Conservation (phyloP, 805 yeast genomes). For the Lachancea thermotolerans region DNA sequence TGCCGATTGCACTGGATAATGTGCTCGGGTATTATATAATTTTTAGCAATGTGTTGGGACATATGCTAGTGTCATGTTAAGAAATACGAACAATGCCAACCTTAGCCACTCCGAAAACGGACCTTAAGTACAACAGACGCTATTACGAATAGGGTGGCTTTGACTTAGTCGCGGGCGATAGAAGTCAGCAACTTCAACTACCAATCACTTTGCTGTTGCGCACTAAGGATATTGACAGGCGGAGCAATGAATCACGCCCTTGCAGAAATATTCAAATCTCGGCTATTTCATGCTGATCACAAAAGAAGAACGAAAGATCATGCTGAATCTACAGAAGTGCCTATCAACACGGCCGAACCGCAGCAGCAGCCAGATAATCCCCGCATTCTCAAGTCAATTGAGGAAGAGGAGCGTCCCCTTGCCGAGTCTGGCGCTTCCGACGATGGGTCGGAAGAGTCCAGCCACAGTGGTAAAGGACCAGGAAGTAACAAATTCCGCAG, state of each 20-base stretch:
- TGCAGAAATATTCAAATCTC: slow-evolving; percentile 17
- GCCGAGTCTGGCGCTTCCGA: slow-evolving; percentile 2
- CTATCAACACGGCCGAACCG: not conserved
- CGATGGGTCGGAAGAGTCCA: slow-evolving; percentile 2
- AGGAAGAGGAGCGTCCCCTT: slow-evolving; percentile 13
- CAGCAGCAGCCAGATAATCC: not conserved
- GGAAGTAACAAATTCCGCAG: slow-evolving; percentile 16
- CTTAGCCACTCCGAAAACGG: too few species aligned
- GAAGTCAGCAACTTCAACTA: too few species aligned
- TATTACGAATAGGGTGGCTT: too few species aligned
- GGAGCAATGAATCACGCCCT: slow-evolving; percentile 20
- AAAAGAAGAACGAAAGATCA: not conserved
- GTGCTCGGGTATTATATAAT: not conserved
- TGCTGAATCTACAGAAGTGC: not conserved
- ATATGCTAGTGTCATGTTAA: too few species aligned
- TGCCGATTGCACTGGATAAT: slow-evolving; percentile 15
- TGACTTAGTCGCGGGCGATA: too few species aligned
- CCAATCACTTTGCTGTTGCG: too few species aligned
- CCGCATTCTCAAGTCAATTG: slow-evolving; percentile 12
- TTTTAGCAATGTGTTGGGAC: too few species aligned
- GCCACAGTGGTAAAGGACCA: not conserved
- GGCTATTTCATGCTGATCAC: slow-evolving; percentile 13
- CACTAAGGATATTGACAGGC: too few species aligned
- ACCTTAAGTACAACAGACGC: too few species aligned
- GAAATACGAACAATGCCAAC: too few species aligned